These are phyloP conservation scores for Chloris gayana DNA, from an alignment of 176 grass and related monocot species.

Conservation along the genomic window DNA sequence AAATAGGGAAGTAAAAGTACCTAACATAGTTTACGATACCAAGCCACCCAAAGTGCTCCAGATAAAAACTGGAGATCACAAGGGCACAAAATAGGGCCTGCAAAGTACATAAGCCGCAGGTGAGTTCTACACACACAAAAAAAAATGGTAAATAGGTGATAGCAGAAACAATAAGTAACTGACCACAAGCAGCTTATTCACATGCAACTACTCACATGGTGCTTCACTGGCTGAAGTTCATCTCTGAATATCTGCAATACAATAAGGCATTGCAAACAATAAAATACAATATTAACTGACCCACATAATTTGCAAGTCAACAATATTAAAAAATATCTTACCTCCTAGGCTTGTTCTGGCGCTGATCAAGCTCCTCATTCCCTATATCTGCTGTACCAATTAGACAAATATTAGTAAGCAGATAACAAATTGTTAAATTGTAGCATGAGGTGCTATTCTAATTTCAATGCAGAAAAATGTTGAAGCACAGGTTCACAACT, in stretches of 20 bases:
- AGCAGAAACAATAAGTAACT: conserved; percentile 33
- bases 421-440: conserved; percentile 26
- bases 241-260: conserved; percentile 92
- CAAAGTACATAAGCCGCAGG: conserved; percentile 30
- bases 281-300: conserved; percentile 5
- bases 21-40: conserved; percentile 56
- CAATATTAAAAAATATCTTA: conserved; percentile 21
- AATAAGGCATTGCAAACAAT: conserved; percentile 20
- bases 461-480: conserved; percentile 9
- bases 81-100: conserved; percentile 50
- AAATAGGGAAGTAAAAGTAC: conserved; percentile 40
- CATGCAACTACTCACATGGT: conserved; percentile 42
- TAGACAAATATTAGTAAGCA: conserved; percentile 31
- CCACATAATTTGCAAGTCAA: conserved; percentile 20
- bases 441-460: conserved; percentile 2
- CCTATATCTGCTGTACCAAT: conserved; percentile 60
- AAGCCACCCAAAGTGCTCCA: conserved; percentile 58
- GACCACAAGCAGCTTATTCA: conserved; percentile 53
- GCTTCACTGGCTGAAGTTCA: conserved; percentile 96
- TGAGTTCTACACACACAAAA: conserved; percentile 42
- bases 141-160: conserved; percentile 9
- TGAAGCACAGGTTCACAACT: not conserved
- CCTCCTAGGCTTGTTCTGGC: conserved; percentile 98
- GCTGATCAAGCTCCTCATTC: conserved; percentile 77
- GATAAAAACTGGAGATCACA: conserved; percentile 54